Evolutionary conservation across 768 basidiomycete species (phyloP).

Genomic region (Kwoniella bestiolae): DNA sequence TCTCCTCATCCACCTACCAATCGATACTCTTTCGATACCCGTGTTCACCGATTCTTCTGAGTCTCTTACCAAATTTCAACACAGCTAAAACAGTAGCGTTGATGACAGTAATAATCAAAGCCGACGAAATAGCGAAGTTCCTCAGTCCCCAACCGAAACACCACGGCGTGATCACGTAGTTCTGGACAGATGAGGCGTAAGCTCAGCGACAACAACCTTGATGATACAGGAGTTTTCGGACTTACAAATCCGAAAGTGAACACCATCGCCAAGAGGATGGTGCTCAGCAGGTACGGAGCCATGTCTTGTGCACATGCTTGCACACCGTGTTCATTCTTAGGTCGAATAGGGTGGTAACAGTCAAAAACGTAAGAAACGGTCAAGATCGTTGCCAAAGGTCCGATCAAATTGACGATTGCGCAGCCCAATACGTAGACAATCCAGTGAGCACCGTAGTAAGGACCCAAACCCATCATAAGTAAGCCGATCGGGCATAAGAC

Average conservation of each 20-base stretch:
- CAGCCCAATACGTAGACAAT: slow-evolving; percentile 33
- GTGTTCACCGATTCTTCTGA: slow-evolving; percentile 17
- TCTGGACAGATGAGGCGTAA: not conserved
- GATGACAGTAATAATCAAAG: slow-evolving; percentile 15
- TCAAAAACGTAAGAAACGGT: slow-evolving; percentile 33
- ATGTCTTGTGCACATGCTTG: slow-evolving; percentile 21
- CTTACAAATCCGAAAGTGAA: slow-evolving; percentile 24
- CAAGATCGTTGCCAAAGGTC: slow-evolving; percentile 27
- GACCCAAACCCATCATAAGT: slow-evolving; percentile 35
- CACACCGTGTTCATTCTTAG: slow-evolving; percentile 1
- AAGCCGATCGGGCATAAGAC: slow-evolving; percentile 23
- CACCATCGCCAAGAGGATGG: slow-evolving; percentile 16
- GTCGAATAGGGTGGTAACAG: slow-evolving; percentile 24
- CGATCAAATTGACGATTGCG: slow-evolving; percentile 19
- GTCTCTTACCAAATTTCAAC: slow-evolving; percentile 23
- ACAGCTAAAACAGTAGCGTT: slow-evolving; percentile 15
- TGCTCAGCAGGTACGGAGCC: slow-evolving; percentile 20
- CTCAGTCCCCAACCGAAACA: slow-evolving; percentile 18
- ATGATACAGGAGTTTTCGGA: not conserved
- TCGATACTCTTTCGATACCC: slow-evolving; percentile 14
- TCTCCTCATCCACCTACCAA: not conserved
- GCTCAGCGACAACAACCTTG: not conserved
- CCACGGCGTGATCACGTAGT: slow-evolving; percentile 32
- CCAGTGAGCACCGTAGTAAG: slow-evolving; percentile 33
- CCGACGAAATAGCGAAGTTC: slow-evolving; percentile 28